phyloP scores from a whole-genome alignment of 139 green algal species.

The Chlorella sp. region DNA sequence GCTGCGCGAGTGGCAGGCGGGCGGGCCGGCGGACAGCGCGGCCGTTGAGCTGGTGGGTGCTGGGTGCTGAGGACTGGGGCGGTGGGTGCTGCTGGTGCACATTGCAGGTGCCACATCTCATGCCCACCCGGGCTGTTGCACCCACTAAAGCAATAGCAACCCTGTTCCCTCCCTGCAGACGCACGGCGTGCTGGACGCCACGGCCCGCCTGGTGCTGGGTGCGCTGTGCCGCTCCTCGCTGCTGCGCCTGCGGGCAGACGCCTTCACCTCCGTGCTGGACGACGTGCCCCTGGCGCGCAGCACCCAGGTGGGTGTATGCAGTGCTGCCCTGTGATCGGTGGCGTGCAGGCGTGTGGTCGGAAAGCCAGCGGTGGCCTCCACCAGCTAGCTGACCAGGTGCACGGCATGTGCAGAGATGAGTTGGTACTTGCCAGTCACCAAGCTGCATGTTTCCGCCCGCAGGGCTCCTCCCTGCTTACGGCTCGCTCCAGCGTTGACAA shows the following conservation, averaged over 20 bases:
- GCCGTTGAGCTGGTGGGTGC: constrained; percentile 10
- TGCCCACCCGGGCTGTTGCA: background rate
- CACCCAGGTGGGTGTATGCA: background rate
- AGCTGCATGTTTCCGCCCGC: background rate
- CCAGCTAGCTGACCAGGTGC: too few relatives aligned
- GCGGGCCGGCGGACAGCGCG: background rate
- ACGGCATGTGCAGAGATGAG: too few relatives aligned
- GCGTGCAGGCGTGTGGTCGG: too few relatives aligned
- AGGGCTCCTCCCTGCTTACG: constrained; percentile 6
- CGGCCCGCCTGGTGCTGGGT: background rate
- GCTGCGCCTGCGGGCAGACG: constrained; percentile 21
- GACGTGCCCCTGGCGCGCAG: constrained; percentile 2
- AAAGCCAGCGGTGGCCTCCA: too few relatives aligned
- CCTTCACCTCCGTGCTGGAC: constrained; percentile 2
- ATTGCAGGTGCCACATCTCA: too few relatives aligned
- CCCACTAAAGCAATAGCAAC: background rate
- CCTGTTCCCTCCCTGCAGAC: too few relatives aligned
- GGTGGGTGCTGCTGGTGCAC: background rate
- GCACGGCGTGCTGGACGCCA: background rate
- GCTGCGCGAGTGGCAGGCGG: constrained; percentile 13
- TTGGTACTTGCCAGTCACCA: background rate
- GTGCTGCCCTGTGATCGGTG: too few relatives aligned
- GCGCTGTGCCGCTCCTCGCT: constrained; percentile 14
- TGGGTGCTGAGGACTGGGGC: background rate
- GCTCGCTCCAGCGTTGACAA: background rate